Evolutionary conservation across 2,329 filamentous ascomycete species (phyloP).

Genomic region (Apiospora rasikravindrae): DNA sequence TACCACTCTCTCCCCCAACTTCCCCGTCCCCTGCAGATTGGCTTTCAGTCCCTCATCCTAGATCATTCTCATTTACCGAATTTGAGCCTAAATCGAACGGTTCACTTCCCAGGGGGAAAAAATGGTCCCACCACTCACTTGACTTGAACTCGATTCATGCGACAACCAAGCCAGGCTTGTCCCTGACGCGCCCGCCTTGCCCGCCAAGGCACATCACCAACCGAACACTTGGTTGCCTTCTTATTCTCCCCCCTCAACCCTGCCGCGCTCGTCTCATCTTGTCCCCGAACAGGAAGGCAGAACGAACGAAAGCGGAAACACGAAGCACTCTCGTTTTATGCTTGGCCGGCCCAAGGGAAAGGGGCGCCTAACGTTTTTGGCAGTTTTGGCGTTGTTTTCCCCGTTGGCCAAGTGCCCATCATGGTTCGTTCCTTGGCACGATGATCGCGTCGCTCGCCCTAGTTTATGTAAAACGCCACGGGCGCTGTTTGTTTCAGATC

Average conservation of each 20-base stretch:
- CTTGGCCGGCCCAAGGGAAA: slow-evolving; percentile 4
- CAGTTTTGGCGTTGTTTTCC: neutral
- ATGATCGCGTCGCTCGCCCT: neutral
- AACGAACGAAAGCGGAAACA: neutral
- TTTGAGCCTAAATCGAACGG: too few species aligned
- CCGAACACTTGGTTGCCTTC: neutral
- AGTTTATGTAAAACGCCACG: neutral
- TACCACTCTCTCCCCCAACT: neutral
- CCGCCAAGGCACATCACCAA: neutral
- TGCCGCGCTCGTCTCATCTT: neutral
- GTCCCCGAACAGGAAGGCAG: neutral
- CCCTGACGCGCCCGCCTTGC: too few species aligned
- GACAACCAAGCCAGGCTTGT: neutral
- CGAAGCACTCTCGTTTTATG: neutral
- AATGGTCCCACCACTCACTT: too few species aligned
- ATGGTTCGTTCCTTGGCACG: neutral
- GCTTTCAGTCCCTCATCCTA: too few species aligned
- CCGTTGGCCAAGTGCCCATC: too few species aligned
- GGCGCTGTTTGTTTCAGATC: neutral
- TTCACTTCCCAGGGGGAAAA: too few species aligned
- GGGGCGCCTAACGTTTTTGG: neutral
- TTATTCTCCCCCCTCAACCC: neutral
- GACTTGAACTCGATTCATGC: neutral
- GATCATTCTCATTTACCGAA: too few species aligned
- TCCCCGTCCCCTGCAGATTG: neutral